Evolutionary conservation across 345 rosid species (phyloP), one percentile per base, ranked within the genome.

Genomic region (Melaleuca quinquenervia): DNA sequence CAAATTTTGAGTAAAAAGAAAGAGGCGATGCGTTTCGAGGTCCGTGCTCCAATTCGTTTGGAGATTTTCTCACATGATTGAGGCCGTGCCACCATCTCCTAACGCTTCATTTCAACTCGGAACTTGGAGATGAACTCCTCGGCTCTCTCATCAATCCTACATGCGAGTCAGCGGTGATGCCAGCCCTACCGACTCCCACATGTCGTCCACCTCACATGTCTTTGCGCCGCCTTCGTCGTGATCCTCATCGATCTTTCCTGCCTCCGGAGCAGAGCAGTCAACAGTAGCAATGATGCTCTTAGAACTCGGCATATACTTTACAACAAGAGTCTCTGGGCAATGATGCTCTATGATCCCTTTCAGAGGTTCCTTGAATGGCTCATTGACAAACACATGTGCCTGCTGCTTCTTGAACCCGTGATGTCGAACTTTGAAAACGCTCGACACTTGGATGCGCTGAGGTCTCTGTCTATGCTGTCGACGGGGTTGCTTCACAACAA

Each of bases 111-210:
- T 54, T 92, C 93, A 12, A 93, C 95, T 45, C 94, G 85, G 88
- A 95, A 92, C 20, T 88, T 90, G 12, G 86, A 58, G 70, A 96
- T 95, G 92, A 96, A 96, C 36, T 88, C 92, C 90, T 94, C 95
- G 0, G 99, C 98, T 87, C 98, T 93, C 87, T 91, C 93, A 86
- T 96, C 96, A 13, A 96, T 91, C 27, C 94, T 92, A n/a, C n/a
- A n/a, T n/a, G 41, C 87, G 84, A 92, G 92, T 88, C 54, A 86
- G 91, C 12, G 94, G 94, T 27, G 95, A 91, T 51, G 90, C 89
- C 86, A 91, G 45, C 6, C 86, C 91, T 64, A 89, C 21, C 11
- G 92, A 90, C 44, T 93, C 94, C 93, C 93, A 90, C 91, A 90
- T 80, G 18, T 87, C 91, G 55, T 92, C 95, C 0, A 78, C 85